Percentiles rank a stretch among this genome's conserved stretches.
Evolutionary conservation across 805 yeast species (phyloP).

Genomic region (Priceomyces fermenticarens): DNA sequence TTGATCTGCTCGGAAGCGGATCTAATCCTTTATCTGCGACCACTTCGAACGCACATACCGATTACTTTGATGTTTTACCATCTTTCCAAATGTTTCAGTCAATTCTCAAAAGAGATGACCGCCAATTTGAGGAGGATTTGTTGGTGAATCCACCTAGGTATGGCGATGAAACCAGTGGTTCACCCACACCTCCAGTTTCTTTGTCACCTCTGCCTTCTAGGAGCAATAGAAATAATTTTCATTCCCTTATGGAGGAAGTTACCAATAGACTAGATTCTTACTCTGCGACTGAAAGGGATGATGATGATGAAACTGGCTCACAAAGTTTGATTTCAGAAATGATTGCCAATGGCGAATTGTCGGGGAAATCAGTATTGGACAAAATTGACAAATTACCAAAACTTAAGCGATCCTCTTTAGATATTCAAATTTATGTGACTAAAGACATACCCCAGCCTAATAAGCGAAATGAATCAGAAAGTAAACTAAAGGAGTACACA

Average conservation of each 20-base stretch:
- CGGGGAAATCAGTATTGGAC: constrained; percentile 49
- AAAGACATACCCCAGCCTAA: constrained; percentile 50
- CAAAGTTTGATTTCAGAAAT: constrained; percentile 5
- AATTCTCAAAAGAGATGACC: constrained; percentile 40
- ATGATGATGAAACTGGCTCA: constrained; percentile 12
- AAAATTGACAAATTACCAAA: constrained; percentile 49
- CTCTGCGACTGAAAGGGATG: constrained; percentile 5
- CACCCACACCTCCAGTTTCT: constrained; percentile 24
- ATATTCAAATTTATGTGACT: constrained; percentile 49
- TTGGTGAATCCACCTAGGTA: constrained; percentile 34
- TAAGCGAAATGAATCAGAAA: constrained; percentile 37
- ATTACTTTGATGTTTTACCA: constrained; percentile 57
- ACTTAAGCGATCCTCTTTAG: constrained; percentile 39
- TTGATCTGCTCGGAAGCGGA: constrained; percentile 20
- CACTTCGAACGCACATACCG: constrained; percentile 29
- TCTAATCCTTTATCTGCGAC: constrained; percentile 17
- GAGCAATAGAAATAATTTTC: constrained; percentile 5
- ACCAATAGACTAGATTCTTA: constrained; percentile 10
- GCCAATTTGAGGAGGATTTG: constrained; percentile 34
- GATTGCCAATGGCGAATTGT: constrained; percentile 15
- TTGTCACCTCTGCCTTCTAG: constrained; percentile 9
- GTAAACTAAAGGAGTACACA: constrained; percentile 42
- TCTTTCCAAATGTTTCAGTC: constrained; percentile 68
- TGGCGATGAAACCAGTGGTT: constrained; percentile 27
- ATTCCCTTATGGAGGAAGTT: constrained; percentile 7